Conservation (phyloP, 345 rosid species). For the Sonneratia alba region DNA sequence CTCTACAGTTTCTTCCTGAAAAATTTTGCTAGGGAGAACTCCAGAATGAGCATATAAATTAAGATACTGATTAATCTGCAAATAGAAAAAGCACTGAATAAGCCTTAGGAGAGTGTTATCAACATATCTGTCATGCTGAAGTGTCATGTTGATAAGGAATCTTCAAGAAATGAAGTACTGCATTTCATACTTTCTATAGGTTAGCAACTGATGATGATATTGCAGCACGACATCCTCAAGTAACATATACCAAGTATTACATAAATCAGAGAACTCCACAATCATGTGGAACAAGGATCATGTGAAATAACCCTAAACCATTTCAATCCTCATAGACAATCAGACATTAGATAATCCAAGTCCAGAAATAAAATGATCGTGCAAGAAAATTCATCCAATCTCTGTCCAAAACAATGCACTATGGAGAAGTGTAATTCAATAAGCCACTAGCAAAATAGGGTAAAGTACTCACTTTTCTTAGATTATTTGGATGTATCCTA, state of each 20-base stretch:
- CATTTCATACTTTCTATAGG: neutral
- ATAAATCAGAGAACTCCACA: neutral
- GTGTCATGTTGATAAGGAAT: slow-evolving; percentile 1
- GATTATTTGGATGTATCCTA: slow-evolving; percentile 85
- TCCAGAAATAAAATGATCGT: neutral
- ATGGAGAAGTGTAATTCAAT: neutral
- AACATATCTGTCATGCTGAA: neutral
- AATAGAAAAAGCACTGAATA: slow-evolving; percentile 8
- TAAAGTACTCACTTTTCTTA: slow-evolving; percentile 52
- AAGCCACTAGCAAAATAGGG: neutral
- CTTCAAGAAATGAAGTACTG: neutral
- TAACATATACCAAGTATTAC: neutral
- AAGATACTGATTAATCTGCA: slow-evolving; percentile 74
- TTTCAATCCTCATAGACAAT: neutral
- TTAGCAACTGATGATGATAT: neutral
- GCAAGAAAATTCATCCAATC: neutral
- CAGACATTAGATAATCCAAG: neutral
- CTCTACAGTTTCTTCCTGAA: slow-evolving; percentile 60
- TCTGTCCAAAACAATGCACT: neutral
- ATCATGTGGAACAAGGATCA: neutral
- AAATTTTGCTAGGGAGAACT: slow-evolving; percentile 62
- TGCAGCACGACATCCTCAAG: neutral
- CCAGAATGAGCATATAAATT: slow-evolving; percentile 56
- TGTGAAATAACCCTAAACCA: neutral
- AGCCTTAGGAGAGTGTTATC: neutral